Percentiles rank a stretch among this genome's conserved stretches.
Evolutionary conservation across 2,329 filamentous ascomycete genomes (phyloP).

Genomic region (Cladosporium sp.): DNA sequence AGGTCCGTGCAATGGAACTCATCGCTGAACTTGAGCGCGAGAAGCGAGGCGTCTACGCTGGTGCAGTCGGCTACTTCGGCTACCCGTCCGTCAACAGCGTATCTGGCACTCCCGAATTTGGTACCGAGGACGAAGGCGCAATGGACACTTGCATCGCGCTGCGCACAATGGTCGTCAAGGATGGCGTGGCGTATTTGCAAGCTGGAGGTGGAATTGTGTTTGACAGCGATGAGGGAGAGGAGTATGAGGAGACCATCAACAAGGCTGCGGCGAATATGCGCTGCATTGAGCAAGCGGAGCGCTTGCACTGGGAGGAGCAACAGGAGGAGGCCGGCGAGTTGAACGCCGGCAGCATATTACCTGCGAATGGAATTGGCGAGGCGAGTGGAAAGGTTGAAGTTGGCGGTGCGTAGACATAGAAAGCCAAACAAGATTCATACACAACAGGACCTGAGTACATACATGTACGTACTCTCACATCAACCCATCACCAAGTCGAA

Average conservation of each 20-base stretch:
- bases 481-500: too few species aligned
- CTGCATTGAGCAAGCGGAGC: slow-evolving; percentile 80
- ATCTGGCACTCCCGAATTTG: slow-evolving; percentile 47
- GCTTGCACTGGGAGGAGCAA: slow-evolving; percentile 55
- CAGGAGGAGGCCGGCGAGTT: slow-evolving; percentile 16
- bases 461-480: too few species aligned
- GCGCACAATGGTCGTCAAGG: slow-evolving; percentile 91
- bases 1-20: slow-evolving; percentile 94
- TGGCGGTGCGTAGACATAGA: not conserved
- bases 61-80: slow-evolving; percentile 94
- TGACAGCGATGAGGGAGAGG: slow-evolving; percentile 84
- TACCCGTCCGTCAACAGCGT: slow-evolving; percentile 65
- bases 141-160: slow-evolving; percentile 87
- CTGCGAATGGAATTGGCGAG: not conserved
- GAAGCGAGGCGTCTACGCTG: slow-evolving; percentile 92
- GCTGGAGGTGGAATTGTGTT: slow-evolving; percentile 87
- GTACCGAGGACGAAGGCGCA: slow-evolving; percentile 63
- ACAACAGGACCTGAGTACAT: too few species aligned
- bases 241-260: slow-evolving; percentile 96
- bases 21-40: slow-evolving; percentile 92
- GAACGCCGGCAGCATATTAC: not conserved
- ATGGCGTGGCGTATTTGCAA: slow-evolving; percentile 87
- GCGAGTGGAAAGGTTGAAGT: slow-evolving; percentile 9
- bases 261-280: slow-evolving; percentile 88
- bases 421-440: too few species aligned